Base-by-base conservation (phyloP, 2,329 filamentous ascomycete genomes). In the Aspergillus sp. region DNA sequence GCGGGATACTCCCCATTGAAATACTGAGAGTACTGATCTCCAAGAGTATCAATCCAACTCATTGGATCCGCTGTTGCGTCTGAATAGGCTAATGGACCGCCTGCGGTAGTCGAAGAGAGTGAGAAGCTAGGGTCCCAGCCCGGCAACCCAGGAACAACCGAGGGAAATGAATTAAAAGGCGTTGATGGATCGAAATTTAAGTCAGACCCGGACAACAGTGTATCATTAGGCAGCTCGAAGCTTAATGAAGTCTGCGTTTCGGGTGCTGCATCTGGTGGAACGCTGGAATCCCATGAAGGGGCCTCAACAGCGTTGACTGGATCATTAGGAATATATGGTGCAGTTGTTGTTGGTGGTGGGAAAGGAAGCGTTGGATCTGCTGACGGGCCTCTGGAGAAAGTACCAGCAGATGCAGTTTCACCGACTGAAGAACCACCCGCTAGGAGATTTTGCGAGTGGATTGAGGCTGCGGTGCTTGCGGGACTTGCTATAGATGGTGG, bases 1-100 rank as follows among this genome's bases (percentile, higher is more conserved):
- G 76, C 70, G 30, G 75, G 76, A 56, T 76, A 77, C 11, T 76
- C 74, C 46, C 79, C 77, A 44, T 77, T 75, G 62, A 77, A 75
- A 60, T 79, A 79, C 45, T 78, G 76, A 17, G 77, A 79, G 58
- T 79, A 79, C 53, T 79, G 77, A 47, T 78, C 76, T 8, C 75
- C 77, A 53, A 79, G 76, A 4, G 73, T 69, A 34, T 73, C 73
- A 37, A 76, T 68, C 74, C 77, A 79, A 46, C 74, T 70, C 66
- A 76, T 73, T n/a, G 74, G 71, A 59, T 76, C 70, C 50, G 73
- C 66, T 5, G 58, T 63, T 33, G 71, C 71, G 56, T 73, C 67
- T 19, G 70, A 59, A 59, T 72, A 73, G 12, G 73, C 70, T 19
- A 77, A 63, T 61, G 73, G 65, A 45, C 69, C 65, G 7, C 71